These are phyloP conservation scores for Diaporthe vexans DNA, from an alignment of 2,329 filamentous ascomycete genomes.

Conservation along the genomic window DNA sequence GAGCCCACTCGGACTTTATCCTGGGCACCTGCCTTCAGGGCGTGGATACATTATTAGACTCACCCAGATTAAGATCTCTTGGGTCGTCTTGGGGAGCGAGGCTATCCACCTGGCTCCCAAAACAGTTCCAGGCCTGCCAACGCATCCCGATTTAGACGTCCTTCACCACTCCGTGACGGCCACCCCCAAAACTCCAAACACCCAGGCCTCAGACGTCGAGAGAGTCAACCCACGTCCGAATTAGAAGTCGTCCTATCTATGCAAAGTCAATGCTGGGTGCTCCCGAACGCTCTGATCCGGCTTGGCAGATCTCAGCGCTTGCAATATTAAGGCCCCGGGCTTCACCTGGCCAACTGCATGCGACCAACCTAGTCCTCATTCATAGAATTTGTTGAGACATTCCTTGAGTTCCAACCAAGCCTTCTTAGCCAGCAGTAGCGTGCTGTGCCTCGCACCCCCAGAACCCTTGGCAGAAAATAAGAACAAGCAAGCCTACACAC, in stretches of 20 bases:
- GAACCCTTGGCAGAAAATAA: constrained; percentile 3
- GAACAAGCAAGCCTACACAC: constrained; percentile 1
- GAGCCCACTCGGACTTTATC: constrained; percentile 19
- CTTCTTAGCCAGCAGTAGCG: constrained; percentile 22
- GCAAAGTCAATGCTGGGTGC: constrained; percentile 17
- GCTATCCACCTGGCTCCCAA: neutral
- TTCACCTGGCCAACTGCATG: constrained; percentile 29
- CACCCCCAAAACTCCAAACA: constrained; percentile 8
- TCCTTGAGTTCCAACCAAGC: constrained; percentile 31
- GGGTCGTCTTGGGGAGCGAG: constrained; percentile 14
- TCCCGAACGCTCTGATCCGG: constrained; percentile 32
- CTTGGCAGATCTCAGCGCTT: constrained; percentile 20
- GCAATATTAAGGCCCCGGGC: constrained; percentile 27
- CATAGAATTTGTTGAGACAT: constrained; percentile 24
- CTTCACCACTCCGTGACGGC: constrained; percentile 18
- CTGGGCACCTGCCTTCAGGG: neutral
- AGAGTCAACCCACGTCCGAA: constrained; percentile 19
- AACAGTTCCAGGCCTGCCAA: neutral
- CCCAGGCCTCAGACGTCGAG: constrained; percentile 18
- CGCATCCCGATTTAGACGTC: constrained; percentile 14
- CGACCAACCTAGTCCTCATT: constrained; percentile 12
- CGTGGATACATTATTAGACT: constrained; percentile 21
- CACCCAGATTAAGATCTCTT: constrained; percentile 13
- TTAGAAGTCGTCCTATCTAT: constrained; percentile 20
- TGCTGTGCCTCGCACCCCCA: neutral